Evolutionary conservation across 1,284 basidiomycete genomes (phyloP).

Genomic region (Apiotrichum gracile): DNA sequence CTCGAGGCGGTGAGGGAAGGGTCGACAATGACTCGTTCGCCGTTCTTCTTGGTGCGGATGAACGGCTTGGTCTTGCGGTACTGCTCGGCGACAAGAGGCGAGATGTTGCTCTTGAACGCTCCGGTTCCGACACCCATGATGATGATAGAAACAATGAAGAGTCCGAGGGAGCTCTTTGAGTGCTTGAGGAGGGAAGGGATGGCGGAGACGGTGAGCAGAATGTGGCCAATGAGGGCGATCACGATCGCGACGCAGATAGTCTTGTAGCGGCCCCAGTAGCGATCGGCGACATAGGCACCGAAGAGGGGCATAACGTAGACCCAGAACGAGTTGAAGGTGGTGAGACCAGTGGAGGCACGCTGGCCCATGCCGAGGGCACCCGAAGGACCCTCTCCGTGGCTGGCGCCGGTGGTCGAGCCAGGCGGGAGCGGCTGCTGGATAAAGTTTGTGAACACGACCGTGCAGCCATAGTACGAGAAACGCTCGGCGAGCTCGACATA

Average conservation of each 20-base stretch:
- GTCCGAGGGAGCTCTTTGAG: slow-evolving; percentile 14
- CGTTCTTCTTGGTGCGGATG: slow-evolving; percentile 26
- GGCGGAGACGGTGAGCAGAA: slow-evolving; percentile 25
- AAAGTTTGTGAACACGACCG: slow-evolving; percentile 23
- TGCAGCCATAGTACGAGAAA: slow-evolving; percentile 18
- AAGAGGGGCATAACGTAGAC: background rate
- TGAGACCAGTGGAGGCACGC: background rate
- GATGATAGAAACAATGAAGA: slow-evolving; percentile 36
- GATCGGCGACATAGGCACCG: background rate
- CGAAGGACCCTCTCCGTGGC: slow-evolving; percentile 59
- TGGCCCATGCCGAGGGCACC: slow-evolving; percentile 48
- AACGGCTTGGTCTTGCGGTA: slow-evolving; percentile 27
- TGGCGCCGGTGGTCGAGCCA: slow-evolving; percentile 56
- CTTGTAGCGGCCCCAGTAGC: background rate
- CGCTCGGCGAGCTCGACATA: slow-evolving; percentile 46
- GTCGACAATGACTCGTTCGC: slow-evolving; percentile 40
- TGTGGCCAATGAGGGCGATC: slow-evolving; percentile 20
- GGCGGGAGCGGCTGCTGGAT: slow-evolving; percentile 53
- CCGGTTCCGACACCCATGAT: slow-evolving; percentile 32
- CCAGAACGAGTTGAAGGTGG: slow-evolving; percentile 2
- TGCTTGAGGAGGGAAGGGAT: slow-evolving; percentile 28
- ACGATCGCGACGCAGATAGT: slow-evolving; percentile 8
- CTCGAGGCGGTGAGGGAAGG: slow-evolving; percentile 32
- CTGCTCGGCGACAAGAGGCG: slow-evolving; percentile 42
- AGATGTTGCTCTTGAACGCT: slow-evolving; percentile 33